Conservation (phyloP, 805 yeast species). For the Clavispora phyllophila region DNA sequence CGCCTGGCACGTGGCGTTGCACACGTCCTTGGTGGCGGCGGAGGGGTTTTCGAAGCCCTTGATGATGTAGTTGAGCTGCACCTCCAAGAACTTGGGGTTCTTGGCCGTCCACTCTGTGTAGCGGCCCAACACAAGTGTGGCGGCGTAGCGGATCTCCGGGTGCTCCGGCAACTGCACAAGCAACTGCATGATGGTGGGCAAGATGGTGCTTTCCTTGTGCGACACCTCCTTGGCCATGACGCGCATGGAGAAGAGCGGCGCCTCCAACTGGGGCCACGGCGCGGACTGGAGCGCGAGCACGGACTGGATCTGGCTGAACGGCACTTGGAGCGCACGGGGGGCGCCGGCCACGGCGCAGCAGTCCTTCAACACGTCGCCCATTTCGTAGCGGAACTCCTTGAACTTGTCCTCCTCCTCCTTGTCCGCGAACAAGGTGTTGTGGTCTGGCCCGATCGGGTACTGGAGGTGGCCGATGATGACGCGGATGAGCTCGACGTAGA, state of each 20-base stretch:
- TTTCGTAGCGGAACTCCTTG: constrained; percentile 88
- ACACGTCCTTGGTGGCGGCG: constrained; percentile 39
- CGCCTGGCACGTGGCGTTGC: constrained; percentile 88
- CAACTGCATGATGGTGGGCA: constrained; percentile 73
- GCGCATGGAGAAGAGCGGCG: constrained; percentile 82
- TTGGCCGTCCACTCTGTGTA: constrained; percentile 92
- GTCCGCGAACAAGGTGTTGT: constrained; percentile 52
- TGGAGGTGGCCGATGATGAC: constrained; percentile 64
- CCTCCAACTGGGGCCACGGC: constrained; percentile 83
- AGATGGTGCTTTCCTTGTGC: constrained; percentile 52
- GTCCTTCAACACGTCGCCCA: constrained; percentile 97
- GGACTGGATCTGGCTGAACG: constrained; percentile 56
- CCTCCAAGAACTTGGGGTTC: constrained; percentile 77
- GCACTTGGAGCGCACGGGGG: constrained; percentile 60
- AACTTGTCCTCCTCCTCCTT: constrained; percentile 87
- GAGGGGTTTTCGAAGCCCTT: constrained; percentile 49
- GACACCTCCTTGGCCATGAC: constrained; percentile 93
- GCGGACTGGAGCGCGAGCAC: constrained; percentile 27
- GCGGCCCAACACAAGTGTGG: constrained; percentile 90
- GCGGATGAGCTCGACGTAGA: constrained; percentile 54
- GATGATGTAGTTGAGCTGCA: constrained; percentile 79
- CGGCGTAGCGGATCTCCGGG: constrained; percentile 83
- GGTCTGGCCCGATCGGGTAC: constrained; percentile 52
- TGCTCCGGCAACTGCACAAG: constrained; percentile 75
- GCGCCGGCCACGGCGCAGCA: constrained; percentile 91